Evolutionary conservation across 225 moss, liverwort and hornwort genomes (phyloP), one percentile per base, ranked within the genome.

Genomic region (Climacium dendroides): DNA sequence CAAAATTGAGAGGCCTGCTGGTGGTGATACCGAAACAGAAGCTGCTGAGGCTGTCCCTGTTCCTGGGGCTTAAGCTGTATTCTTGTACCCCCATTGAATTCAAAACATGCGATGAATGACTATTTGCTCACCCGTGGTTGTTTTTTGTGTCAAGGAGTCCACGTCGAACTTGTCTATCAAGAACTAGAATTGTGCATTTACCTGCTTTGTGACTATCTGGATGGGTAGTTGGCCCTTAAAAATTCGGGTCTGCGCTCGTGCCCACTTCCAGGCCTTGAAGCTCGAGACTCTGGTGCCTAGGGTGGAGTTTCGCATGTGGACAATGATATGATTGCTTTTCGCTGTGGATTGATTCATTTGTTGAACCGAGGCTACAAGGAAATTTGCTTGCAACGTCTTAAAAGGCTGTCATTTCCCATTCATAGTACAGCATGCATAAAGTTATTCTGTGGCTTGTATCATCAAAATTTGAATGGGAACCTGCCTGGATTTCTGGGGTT

Each of bases 1-100:
- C 47, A 90, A 88, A 82, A 90, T 90, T 85, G 90, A 88, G 64
- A 81, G 90, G 66, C 90, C 88, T 60, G 88, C 77, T 29, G 90
- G 90, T 74, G 90, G 88, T 78, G 90, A 81, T 35, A 85, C 85
- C 16, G 88, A 82, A 63, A 72, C 37, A 55, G 77, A 77, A 77
- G 55, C 77, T 77, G 55, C 55, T 37, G 77, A 77, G 55, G 55
- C 77, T 55, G 55, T 37, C 55, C 76, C 76, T n/a, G 76, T 76
- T n/a, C 77, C 77, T 77, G 77, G 77, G 55, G 77, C 77, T 77
- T 37, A 37, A 55, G 37, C 77, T 77, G 55, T 77, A 77, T 52
- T n/a, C 17, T 25, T 37, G 25, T 16, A 25, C 37, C 26, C 26
- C 10, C 24, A 24, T 55, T 37, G n/a, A 77, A 55, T 77, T 55